Evolutionary conservation across 345 rosid genomes (phyloP), one percentile per base, ranked within the genome.

Genomic region (Cardiospermum halicacabum): DNA sequence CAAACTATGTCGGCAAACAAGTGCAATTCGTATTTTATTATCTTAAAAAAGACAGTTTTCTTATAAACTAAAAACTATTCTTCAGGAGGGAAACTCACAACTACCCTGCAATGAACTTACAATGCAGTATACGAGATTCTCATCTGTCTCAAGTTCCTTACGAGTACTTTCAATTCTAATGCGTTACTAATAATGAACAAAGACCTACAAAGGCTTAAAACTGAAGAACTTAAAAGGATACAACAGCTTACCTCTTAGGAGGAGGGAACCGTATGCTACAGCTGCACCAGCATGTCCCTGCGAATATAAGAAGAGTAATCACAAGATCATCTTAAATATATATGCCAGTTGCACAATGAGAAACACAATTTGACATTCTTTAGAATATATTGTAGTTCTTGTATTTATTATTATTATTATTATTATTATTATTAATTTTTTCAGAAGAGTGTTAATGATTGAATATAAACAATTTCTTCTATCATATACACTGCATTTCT

Each of bases 221-320:
- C 56, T 24, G 15, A 26, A 55, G 47, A 34, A 4, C 50, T 21
- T 18, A 40, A 4, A 64, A 26, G 55, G 54, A 26, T 18, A 2
- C 15, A 39, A 37, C 24, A 62, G 55, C 84, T 72, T 54, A 85
- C 97, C 96, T 86, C 91, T 75, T 54, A 92, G 89, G 66, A 92
- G 85, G 69, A 89, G 97, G 63, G 97, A 82, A 71, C 98, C 98
- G 80, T 86, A 86, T 18, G 90, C 94, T 60, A 88, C 61, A 19
- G 97, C 96, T 34, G 98, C 98, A 76, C 93, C 98, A 19, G 87
- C 79, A 81, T 92, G 97, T 60, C 97, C 94, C 92, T 92, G 84
- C 75, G 77, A 11, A 47, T 32, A 43, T 58, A 56, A 66, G 25
- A 58, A 56, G 28, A 45, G n/a, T 59, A 47, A 50, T 48, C 53